Evolutionary conservation across 2,329 filamentous ascomycete species (phyloP).

Genomic region (Chaetomiaceae sp.): DNA sequence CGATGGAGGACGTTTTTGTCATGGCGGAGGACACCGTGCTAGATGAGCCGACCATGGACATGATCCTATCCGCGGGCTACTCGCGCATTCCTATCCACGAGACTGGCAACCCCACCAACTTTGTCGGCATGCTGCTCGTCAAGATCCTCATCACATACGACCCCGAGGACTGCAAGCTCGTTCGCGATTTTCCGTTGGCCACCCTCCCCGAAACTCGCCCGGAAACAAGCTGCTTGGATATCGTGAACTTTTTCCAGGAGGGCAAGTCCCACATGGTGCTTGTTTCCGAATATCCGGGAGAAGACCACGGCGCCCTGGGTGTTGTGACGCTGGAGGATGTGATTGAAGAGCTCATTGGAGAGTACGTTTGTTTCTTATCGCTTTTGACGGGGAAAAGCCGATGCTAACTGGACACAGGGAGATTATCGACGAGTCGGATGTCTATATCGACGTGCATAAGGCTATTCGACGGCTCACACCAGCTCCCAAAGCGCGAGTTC

Average conservation of each 20-base stretch:
- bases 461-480: slow-evolving; percentile 86
- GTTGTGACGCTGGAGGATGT: slow-evolving; percentile 97
- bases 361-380: too few species aligned
- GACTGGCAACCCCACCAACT: slow-evolving; percentile 77
- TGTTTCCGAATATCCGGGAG: slow-evolving; percentile 85
- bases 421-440: slow-evolving; percentile 98
- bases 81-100: slow-evolving; percentile 93
- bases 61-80: slow-evolving; percentile 88
- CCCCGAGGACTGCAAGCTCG: slow-evolving; percentile 81
- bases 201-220: slow-evolving; percentile 92
- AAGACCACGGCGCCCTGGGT: slow-evolving; percentile 82
- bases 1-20: slow-evolving; percentile 94
- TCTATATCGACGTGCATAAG: slow-evolving; percentile 97
- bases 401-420: slow-evolving; percentile 55
- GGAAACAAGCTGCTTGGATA: slow-evolving; percentile 94
- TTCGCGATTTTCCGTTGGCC: slow-evolving; percentile 86
- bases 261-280: slow-evolving; percentile 99
- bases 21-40: slow-evolving; percentile 93
- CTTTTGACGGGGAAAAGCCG: neutral
- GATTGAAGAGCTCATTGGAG: slow-evolving; percentile 96
- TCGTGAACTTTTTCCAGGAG: slow-evolving; percentile 99
- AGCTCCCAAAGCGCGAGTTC: slow-evolving; percentile 68
- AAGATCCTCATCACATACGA: slow-evolving; percentile 99
- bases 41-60: slow-evolving; percentile 91
- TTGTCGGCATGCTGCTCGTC: slow-evolving; percentile 95